Conservation (phyloP, 2,329 filamentous ascomycete genomes). For the Orbilia oligospora region DNA sequence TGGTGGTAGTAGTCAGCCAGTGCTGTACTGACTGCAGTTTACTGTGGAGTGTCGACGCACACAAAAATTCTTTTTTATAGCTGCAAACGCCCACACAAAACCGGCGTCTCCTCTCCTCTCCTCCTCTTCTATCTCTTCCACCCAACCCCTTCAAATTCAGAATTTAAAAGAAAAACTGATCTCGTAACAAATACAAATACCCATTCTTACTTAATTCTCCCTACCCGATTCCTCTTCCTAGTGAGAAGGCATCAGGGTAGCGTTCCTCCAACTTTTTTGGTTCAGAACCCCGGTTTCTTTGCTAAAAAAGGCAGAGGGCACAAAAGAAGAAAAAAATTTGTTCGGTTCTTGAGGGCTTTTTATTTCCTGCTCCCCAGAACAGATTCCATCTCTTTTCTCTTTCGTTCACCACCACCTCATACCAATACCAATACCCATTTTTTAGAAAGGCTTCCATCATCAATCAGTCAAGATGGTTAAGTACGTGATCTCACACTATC, state of each 20-base stretch:
- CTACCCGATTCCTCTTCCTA: constrained; percentile 57
- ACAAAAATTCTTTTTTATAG: constrained; percentile 59
- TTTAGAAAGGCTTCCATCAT: constrained; percentile 65
- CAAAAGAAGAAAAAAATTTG: constrained; percentile 55
- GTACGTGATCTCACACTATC: constrained; percentile 75
- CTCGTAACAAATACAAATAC: too few species aligned
- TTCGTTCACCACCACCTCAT: constrained; percentile 46
- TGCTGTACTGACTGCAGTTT: too few species aligned
- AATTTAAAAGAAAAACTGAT: constrained; percentile 35
- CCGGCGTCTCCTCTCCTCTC: constrained; percentile 3
- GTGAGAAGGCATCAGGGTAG: constrained; percentile 59
- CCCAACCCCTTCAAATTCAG: constrained; percentile 33
- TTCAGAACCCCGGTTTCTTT: constrained; percentile 30
- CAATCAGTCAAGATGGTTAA: constrained; percentile 99
- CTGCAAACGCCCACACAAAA: constrained; percentile 44
- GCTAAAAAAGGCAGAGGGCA: constrained; percentile 48
- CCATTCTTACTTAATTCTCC: constrained; percentile 26
- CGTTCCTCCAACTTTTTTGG: constrained; percentile 42
- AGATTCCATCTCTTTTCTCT: constrained; percentile 61
- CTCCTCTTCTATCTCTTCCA: constrained; percentile 25
- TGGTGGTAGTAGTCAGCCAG: background rate
- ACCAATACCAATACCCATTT: constrained; percentile 44
- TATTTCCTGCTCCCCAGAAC: constrained; percentile 31
- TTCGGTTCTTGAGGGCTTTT: constrained; percentile 43
- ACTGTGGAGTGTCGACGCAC: constrained; percentile 44